Base-by-base conservation (phyloP, 139 green algal species). In the Chloropicon primus region DNA sequence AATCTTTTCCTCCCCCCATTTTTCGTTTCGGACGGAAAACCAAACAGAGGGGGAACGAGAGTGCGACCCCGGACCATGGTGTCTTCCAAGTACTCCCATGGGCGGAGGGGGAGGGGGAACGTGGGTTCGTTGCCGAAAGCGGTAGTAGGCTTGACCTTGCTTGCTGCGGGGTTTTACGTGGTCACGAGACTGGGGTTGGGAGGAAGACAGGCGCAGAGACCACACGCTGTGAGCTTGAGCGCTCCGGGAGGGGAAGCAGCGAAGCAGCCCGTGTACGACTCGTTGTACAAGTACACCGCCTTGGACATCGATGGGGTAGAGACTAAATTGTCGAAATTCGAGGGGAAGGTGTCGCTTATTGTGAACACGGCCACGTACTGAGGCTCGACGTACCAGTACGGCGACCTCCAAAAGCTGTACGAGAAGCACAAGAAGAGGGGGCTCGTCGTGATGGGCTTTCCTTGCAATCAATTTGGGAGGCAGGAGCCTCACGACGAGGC, bases 381-480 rank as follows among this genome's bases (percentile, higher is more conserved):
- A 23, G 74, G 74, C 10, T 72, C 26, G 5, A 78, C 74, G 2
- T 28, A 27, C 10, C 74, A 78, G 25, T 78, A 78, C 27, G 27
- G 27, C 2, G 74, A 23, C 3, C 27, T 78, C 3, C 26, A 78
- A 22, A 26, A 21, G 27, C 21, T 78, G 24, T 78, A 78, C 27
- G 74, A 78, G 1, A 23, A 23, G 54, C 25, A 78, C 74, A 78
- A 71, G 27, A 28, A 78, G 27, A 78, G 72, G 27, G 71, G 71
- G 17, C 21, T 78, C 21, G 27, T 71, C 21, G 27, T 78, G 2
- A 10, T 78, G 21, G 74, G 74, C 5, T 92, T 92, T 77, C 89
- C 89, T 0, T 93, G 89, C 88, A 93, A 93, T 79, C 86, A 91
- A 79, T 93, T 95, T 76, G 88, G 90, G 27, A 53, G 74, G 17